Evolutionary conservation across 2,329 filamentous ascomycete genomes (phyloP).

Genomic region (Lasiodiplodia citricola): DNA sequence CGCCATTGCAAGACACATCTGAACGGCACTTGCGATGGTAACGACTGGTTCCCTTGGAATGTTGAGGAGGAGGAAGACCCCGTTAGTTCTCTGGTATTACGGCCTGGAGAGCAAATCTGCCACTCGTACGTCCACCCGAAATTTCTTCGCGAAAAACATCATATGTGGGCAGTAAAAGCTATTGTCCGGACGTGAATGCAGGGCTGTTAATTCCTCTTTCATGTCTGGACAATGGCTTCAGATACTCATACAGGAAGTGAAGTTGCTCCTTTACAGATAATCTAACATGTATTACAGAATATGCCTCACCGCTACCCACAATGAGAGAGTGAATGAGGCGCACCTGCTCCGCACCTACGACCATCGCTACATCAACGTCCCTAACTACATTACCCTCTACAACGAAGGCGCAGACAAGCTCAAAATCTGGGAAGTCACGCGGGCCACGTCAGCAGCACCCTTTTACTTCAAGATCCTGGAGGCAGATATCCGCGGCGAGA

Average conservation of each 20-base stretch:
- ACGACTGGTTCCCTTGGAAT: slow-evolving; percentile 53
- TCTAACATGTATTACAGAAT: slow-evolving; percentile 35
- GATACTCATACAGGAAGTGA: neutral
- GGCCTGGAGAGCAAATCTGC: slow-evolving; percentile 39
- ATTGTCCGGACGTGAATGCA: neutral
- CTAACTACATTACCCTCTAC: slow-evolving; percentile 54
- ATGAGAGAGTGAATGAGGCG: slow-evolving; percentile 53
- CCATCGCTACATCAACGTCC: slow-evolving; percentile 50
- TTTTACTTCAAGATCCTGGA: slow-evolving; percentile 58
- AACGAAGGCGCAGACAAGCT: slow-evolving; percentile 54
- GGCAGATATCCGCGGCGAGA: slow-evolving; percentile 48
- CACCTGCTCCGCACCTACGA: slow-evolving; percentile 56
- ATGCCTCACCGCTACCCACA: slow-evolving; percentile 56
- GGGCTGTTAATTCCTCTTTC: neutral
- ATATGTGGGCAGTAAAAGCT: neutral
- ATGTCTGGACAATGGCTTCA: neutral
- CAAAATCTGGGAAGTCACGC: slow-evolving; percentile 58
- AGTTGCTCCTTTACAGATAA: neutral
- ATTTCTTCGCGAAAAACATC: no score
- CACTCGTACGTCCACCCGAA: slow-evolving; percentile 40
- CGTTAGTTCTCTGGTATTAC: slow-evolving; percentile 23
- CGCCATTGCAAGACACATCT: slow-evolving; percentile 51
- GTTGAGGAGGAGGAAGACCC: slow-evolving; percentile 31
- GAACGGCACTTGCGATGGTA: slow-evolving; percentile 45
- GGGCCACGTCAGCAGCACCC: slow-evolving; percentile 59